These are phyloP conservation scores for Bisporella sp. DNA, from an alignment of 2,329 filamentous ascomycete genomes.

Conservation along the genomic window DNA sequence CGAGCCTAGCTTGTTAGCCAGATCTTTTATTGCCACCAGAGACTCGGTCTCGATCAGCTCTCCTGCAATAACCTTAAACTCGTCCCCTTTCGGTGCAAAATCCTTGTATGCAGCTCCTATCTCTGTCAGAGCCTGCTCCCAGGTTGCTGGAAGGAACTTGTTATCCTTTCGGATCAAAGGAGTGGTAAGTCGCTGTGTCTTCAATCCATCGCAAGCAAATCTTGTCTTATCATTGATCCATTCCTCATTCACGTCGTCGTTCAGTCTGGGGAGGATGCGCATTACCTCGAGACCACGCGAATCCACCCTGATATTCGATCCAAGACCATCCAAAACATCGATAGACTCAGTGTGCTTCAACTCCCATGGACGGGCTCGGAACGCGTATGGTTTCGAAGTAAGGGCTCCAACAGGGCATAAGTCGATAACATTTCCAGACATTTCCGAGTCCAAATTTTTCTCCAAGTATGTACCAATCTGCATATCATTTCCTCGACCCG, in stretches of 20 bases:
- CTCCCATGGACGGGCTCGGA: conserved; percentile 95
- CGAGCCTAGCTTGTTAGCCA: conserved; percentile 92
- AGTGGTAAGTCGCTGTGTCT: conserved; percentile 91
- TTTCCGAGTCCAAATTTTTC: conserved; percentile 84
- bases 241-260: conserved; percentile 98
- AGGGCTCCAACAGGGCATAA: conserved; percentile 95
- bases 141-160: conserved; percentile 86
- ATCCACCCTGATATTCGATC: conserved; percentile 92
- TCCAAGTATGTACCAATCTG: conserved; percentile 98
- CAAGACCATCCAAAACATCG: conserved; percentile 86
- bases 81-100: conserved; percentile 77
- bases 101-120: conserved; percentile 74
- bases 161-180: conserved; percentile 82
- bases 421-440: conserved; percentile 97
- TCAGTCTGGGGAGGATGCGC: conserved; percentile 85
- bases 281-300: conserved; percentile 92
- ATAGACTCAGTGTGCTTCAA: conserved; percentile 93
- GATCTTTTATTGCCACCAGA: conserved; percentile 91
- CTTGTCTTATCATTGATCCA: conserved; percentile 99
- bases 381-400: conserved; percentile 95
- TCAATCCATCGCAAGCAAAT: conserved; percentile 93
- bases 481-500: conserved; percentile 91
- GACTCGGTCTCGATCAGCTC: conserved; percentile 89
- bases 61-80: conserved; percentile 93
- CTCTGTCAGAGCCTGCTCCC: conserved; percentile 91